Base-by-base conservation (phyloP, 1,139 yeast species). In the Blastobotrys petasosporus region DNA sequence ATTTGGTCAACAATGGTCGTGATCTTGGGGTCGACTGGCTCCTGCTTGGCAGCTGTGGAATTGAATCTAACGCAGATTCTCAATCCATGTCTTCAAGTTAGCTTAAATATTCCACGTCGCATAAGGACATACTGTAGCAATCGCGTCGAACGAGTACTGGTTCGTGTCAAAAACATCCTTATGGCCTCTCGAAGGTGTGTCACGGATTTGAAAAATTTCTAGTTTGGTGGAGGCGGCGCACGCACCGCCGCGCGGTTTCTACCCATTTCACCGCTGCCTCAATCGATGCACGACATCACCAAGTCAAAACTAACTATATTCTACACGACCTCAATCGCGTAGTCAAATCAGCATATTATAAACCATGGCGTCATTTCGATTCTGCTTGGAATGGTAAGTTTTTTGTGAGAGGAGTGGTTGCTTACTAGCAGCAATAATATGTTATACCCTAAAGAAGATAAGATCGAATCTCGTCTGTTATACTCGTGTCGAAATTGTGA, bases 371-470 rank as follows among this genome's bases (percentile, higher is more conserved):
- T 85, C 95, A 39, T 88, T 88, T 68, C 77, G 94, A 64, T 88
- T 88, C 70, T 88, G 97, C 66, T 83, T 92, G 55, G 94, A 86
- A 63, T 88, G 94, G 76, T 73, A 52, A 39, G 71, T 61, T 5
- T 61, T 5, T 11, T n/a, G 13, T 9, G 10, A 12, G 11, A 8
- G 34, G 30, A n/a, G 33, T 7, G 34, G 9, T 31, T 17, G 25
- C 51, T 52, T 49, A 50, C 51, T 11, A 39, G 29, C 31, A 63
- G 84, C 77, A 94, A 94, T 75, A 94, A 94, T 64, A 90, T 92
- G 98, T 77, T 92, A 69, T 94, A 92, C 65, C 98, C 99, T n/a
- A 81, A 86, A 58, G 98, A 94, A 70, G 98, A 94, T 65, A 85
- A 85, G 62, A 73, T 72, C 44, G 68, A 71, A 54, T 73, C 70